Base-by-base conservation (phyloP, 352 stramenopile species). In the Pythium phragmiticola region DNA sequence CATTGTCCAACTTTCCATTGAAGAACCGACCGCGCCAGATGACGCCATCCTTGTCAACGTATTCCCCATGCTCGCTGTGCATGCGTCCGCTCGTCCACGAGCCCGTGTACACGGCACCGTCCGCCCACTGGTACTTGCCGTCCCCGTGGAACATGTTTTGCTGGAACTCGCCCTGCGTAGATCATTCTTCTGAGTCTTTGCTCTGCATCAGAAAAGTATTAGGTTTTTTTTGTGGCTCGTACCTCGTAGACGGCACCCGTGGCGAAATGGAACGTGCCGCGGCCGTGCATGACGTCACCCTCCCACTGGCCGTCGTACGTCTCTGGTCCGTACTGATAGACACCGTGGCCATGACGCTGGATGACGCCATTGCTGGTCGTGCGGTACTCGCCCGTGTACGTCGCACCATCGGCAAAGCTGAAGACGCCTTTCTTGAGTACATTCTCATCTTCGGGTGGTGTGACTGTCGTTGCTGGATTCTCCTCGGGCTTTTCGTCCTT, bases 1-100 rank as follows among this genome's bases (percentile, higher is more conserved):
- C 84, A 57, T 90, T 95, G 84, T 93, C 80, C 63, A 81, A 92
- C 66, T 92, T 92, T 60, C 87, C 87, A 65, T 92, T 93, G 52
- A 90, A 70, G 62, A 93, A 94, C 48, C 63, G 61, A 16, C 84
- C 87, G 4, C 61, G 57, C 84, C 84, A 95, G 39, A 72, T 65
- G 17, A 95, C 87, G 28, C 81, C 82, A 53, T 93, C 83, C 33
- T 85, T 83, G 73, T 93, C 80, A 55, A 79, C 73, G 68, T 91
- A 95, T 42, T 65, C 56, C 7, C 81, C 87, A 4, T 76, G 57
- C 5, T 82, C 65, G 14, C 84, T 80, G 56, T 95, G 84, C 84
- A 95, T 94, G 60, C 82, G 76, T 58, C 78, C 82, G 51, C 77
- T 65, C 16, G 69, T 58, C 87, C 87, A 94, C 17, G 60, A 45